These are phyloP conservation scores for Trichoderma lentiforme DNA, from an alignment of 2,329 filamentous ascomycete species.

Conservation along the genomic window DNA sequence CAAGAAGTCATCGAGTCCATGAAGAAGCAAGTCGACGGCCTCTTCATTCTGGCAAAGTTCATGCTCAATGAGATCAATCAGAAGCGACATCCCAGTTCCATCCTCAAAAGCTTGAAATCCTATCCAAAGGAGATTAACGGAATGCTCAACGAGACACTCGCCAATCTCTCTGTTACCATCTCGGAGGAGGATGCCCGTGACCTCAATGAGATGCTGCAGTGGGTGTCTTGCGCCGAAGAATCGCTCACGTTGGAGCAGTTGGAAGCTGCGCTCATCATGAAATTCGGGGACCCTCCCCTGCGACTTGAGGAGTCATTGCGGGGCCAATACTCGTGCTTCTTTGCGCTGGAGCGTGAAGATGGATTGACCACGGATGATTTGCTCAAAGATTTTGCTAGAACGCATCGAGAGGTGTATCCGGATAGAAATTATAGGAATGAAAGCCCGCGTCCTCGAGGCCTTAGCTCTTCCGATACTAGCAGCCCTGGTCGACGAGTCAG, in stretches of 20 bases:
- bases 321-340: slow-evolving; percentile 46
- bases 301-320: slow-evolving; percentile 42
- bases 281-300: slow-evolving; percentile 40
- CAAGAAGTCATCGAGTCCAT: slow-evolving; percentile 39
- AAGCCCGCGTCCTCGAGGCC: slow-evolving; percentile 2
- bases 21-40: slow-evolving; percentile 41
- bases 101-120: slow-evolving; percentile 40
- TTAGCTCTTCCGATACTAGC: slow-evolving; percentile 17
- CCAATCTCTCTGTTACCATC: slow-evolving; percentile 39
- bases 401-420: slow-evolving; percentile 26
- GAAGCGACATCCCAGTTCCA: slow-evolving; percentile 44
- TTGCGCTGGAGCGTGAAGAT: slow-evolving; percentile 44
- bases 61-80: slow-evolving; percentile 49
- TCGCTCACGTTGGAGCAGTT: slow-evolving; percentile 43
- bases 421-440: slow-evolving; percentile 20
- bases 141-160: slow-evolving; percentile 40
- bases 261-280: slow-evolving; percentile 42
- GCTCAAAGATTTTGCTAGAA: slow-evolving; percentile 36
- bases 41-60: slow-evolving; percentile 49
- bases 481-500: slow-evolving; percentile 19
- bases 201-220: slow-evolving; percentile 46
- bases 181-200: slow-evolving; percentile 39
- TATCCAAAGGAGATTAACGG: slow-evolving; percentile 46
- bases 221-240: slow-evolving; percentile 44
- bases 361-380: slow-evolving; percentile 42